Percentiles rank a stretch among this genome's conserved stretches.
Conservation (phyloP, 129 eudicot genomes). For the Saposhnikovia divaricata region DNA sequence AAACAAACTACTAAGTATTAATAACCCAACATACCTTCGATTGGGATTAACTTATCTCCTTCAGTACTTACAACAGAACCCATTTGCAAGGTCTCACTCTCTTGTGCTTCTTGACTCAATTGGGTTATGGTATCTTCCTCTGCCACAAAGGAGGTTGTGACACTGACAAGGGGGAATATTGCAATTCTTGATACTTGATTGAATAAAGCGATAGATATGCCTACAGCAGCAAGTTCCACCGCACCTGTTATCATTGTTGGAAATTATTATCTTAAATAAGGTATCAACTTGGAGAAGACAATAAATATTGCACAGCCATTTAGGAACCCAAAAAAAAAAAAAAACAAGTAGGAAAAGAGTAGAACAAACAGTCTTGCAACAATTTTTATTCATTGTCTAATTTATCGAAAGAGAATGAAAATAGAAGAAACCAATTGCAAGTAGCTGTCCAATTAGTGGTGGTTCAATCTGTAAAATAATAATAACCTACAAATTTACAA, state of each 20-base stretch:
- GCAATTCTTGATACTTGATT: constrained; percentile 73
- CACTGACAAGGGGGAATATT: constrained; percentile 74
- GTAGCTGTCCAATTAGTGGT: background rate
- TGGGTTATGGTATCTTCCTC: constrained; percentile 48
- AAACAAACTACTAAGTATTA: background rate
- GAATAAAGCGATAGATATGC: constrained; percentile 80
- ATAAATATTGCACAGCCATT: background rate
- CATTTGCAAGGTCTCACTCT: constrained; percentile 32
- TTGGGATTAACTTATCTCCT: constrained; percentile 34
- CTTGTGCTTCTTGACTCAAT: constrained; percentile 11
- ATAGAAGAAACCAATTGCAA: background rate
- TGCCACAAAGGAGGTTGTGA: constrained; percentile 77
- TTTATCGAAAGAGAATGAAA: background rate
- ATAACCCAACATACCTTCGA: constrained; percentile 18
- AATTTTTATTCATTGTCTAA: background rate
- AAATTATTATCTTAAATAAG: background rate
- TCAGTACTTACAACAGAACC: constrained; percentile 20
- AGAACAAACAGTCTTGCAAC: background rate
- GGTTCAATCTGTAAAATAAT: background rate
- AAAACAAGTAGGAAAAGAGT: background rate
- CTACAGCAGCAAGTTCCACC: constrained; percentile 82
- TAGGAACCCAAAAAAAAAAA: background rate
- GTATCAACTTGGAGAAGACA: background rate
- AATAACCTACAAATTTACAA: background rate
- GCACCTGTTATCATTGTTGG: constrained; percentile 36